Base-by-base conservation (phyloP, 2,329 filamentous ascomycete genomes). In the Cercospora zeina region DNA sequence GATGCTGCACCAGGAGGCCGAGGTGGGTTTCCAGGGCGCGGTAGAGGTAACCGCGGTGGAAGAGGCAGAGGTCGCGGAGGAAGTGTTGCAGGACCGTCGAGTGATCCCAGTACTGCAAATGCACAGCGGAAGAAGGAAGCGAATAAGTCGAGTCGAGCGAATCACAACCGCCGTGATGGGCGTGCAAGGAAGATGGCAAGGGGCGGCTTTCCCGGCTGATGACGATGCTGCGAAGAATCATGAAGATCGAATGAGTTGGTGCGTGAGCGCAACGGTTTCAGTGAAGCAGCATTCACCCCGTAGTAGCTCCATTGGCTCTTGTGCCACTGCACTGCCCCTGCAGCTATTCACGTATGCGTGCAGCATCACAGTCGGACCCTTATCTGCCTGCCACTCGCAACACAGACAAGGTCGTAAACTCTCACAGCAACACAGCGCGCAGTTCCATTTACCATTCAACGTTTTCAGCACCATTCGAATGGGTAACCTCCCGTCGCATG, bases 121-220 rank as follows among this genome's bases (percentile, higher is more conserved):
- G 88, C 89, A 9, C 83, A 91, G 67, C 83, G 87, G 69, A 83
- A 84, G 65, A 96, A 96, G 73, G 93, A 96, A 72, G 87, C 89
- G 27, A 89, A 50, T 68, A 96, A 96, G 75, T 83, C 87, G 2
- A 90, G 89, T 21, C 82, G 89, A 64, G 92, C 91, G 33, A 96
- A 96, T 73, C 92, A 96, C 74, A 95, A 91, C 75, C 85, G 93
- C 27, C 84, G 91, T 54, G 89, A 96, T 72, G 83, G 85, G 69
- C 76, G 84, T 62, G 85, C 83, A 50, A 84, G 77, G 72, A 87
- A 87, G 75, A 84, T 87, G 78, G 84, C 84, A 2, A 78, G 83
- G 64, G 84, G 80, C 56, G 84, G 84, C 1, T 78, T 81, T 64
- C 60, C 79, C 10, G 79, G 77, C n/a, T 63, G 47, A 58, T 58